Evolutionary conservation across 2,329 filamentous ascomycete species (phyloP).

Genomic region (Catunica adiposa): DNA sequence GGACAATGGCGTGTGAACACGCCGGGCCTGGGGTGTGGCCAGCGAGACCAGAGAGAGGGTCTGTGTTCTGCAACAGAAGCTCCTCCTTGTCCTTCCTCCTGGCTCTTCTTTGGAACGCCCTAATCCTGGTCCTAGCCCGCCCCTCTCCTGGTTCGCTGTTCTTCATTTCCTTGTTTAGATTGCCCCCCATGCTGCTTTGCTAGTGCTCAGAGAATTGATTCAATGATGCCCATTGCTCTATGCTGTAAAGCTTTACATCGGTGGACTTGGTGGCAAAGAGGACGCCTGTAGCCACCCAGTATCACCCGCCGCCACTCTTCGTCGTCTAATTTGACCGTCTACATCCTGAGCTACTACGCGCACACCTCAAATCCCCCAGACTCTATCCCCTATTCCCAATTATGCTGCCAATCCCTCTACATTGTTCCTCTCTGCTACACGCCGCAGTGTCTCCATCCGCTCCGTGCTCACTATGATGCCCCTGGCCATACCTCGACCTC

Average conservation of each 20-base stretch:
- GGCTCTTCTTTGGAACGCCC: not conserved
- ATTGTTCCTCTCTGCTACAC: conserved; percentile 10
- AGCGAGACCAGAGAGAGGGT: not conserved
- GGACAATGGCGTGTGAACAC: not conserved
- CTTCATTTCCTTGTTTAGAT: conserved; percentile 12
- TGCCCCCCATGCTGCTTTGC: not conserved
- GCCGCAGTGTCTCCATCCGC: not conserved
- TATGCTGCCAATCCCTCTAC: not conserved
- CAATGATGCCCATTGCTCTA: not conserved
- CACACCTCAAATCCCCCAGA: not conserved
- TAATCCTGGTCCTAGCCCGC: not conserved
- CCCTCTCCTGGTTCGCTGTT: conserved; percentile 9
- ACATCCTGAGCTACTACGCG: too few species aligned
- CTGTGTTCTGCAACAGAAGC: not conserved
- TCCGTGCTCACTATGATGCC: not conserved
- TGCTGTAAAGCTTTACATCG: not conserved
- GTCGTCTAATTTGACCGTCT: too few species aligned
- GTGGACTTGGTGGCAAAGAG: too few species aligned
- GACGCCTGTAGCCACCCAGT: too few species aligned
- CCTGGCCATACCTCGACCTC: not conserved
- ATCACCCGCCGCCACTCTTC: too few species aligned
- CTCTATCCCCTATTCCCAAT: not conserved
- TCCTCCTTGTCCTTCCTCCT: not conserved
- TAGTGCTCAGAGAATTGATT: not conserved
- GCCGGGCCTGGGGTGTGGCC: not conserved